Evolutionary conservation across 2,329 filamentous ascomycete species (phyloP).

Genomic region (Exophiala oligosperma): DNA sequence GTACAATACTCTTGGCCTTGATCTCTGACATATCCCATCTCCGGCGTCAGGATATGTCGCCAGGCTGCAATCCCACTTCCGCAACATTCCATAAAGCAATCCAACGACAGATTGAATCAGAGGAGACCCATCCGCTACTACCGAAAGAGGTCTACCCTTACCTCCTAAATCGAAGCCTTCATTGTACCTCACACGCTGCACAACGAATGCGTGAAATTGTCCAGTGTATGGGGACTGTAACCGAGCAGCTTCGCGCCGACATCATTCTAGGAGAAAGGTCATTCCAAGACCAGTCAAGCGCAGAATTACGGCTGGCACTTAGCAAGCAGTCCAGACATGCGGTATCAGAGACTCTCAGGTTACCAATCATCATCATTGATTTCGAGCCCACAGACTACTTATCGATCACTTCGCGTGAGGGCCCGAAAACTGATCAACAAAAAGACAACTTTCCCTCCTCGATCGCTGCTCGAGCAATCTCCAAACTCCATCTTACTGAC

Average conservation of each 20-base stretch:
- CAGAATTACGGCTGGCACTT: slow-evolving; percentile 47
- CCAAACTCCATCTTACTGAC: slow-evolving; percentile 49
- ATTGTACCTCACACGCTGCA: slow-evolving; percentile 67
- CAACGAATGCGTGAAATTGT: slow-evolving; percentile 68
- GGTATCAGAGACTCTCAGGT: slow-evolving; percentile 54
- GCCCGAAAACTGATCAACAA: background rate
- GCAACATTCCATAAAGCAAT: slow-evolving; percentile 62
- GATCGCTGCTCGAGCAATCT: slow-evolving; percentile 3
- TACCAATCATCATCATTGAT: slow-evolving; percentile 62
- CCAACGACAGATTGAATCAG: slow-evolving; percentile 63
- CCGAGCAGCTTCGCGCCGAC: slow-evolving; percentile 60
- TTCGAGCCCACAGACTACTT: slow-evolving; percentile 39
- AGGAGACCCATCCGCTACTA: slow-evolving; percentile 61
- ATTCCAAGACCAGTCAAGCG: slow-evolving; percentile 38
- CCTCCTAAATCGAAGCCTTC: slow-evolving; percentile 56
- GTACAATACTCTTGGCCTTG: slow-evolving; percentile 69
- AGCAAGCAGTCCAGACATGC: slow-evolving; percentile 38
- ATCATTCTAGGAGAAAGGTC: slow-evolving; percentile 57
- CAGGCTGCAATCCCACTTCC: slow-evolving; percentile 41
- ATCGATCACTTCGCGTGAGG: too few relatives aligned
- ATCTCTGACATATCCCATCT: slow-evolving; percentile 72
- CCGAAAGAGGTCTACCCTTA: slow-evolving; percentile 63
- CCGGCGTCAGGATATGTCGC: slow-evolving; percentile 31
- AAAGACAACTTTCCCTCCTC: slow-evolving; percentile 5
- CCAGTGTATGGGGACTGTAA: slow-evolving; percentile 60